Conservation (phyloP, 805 yeast genomes). For the Vanderwaltozyma tropicalis region DNA sequence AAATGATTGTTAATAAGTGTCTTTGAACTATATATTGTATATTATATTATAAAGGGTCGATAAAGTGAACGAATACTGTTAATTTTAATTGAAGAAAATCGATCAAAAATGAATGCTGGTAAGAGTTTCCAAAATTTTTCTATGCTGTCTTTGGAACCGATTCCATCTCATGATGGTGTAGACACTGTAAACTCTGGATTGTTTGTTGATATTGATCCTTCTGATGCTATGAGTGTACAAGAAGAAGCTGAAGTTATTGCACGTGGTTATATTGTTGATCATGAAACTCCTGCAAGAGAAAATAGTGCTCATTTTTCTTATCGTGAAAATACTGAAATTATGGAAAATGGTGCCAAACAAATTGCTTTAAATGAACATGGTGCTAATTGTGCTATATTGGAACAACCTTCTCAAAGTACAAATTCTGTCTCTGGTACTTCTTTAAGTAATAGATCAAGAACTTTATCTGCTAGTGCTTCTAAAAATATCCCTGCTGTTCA, state of each 20-base stretch:
- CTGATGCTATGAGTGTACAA: background rate
- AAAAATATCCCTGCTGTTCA: conserved; percentile 16
- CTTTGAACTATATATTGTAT: too few relatives aligned
- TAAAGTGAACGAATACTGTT: too few relatives aligned
- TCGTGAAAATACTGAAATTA: conserved; percentile 23
- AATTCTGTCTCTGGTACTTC: background rate
- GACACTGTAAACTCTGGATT: conserved; percentile 10
- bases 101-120: conserved; percentile 2
- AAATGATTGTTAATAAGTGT: too few relatives aligned
- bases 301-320: conserved; percentile 25
- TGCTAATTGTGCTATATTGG: conserved; percentile 7
- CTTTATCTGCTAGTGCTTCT: conserved; percentile 21
- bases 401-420: conserved; percentile 10
- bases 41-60: too few relatives aligned
- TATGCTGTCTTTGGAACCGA: conserved; percentile 19
- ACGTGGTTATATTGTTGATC: conserved; percentile 1
- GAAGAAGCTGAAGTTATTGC: conserved; percentile 4
- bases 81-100: too few relatives aligned
- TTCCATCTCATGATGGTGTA: conserved; percentile 20
- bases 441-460: conserved; percentile 4
- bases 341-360: conserved; percentile 25
- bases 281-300: conserved; percentile 1
- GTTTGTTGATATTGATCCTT: conserved; percentile 7
- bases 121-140: conserved; percentile 5
- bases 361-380: conserved; percentile 22